These are phyloP conservation scores for Rhizopogon roseolus DNA, from an alignment of 768 basidiomycete species.

Conservation along the genomic window DNA sequence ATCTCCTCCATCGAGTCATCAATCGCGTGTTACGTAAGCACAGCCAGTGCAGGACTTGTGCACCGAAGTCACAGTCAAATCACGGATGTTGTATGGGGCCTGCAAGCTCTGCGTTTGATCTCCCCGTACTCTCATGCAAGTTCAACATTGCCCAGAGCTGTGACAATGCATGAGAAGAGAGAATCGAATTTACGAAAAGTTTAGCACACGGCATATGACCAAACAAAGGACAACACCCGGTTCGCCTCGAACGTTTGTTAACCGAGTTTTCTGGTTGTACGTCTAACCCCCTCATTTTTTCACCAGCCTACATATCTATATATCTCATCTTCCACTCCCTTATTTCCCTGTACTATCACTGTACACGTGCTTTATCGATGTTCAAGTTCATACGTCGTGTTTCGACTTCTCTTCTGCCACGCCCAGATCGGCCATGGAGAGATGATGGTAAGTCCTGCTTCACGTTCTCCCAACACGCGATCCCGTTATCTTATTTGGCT, in stretches of 20 bases:
- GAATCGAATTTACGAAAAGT: background rate
- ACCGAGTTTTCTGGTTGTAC: background rate
- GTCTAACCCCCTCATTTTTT: background rate
- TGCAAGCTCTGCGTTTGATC: too few relatives aligned
- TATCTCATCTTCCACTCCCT: background rate
- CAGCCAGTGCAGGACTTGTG: background rate
- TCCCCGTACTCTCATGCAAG: too few relatives aligned
- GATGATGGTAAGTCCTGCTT: conserved; percentile 58
- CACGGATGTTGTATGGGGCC: too few relatives aligned
- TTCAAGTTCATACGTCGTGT: conserved; percentile 69
- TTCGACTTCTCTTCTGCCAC: conserved; percentile 63
- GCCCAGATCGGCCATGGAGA: conserved; percentile 71
- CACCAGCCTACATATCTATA: background rate
- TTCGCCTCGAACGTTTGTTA: background rate
- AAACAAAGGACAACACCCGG: conserved; percentile 23
- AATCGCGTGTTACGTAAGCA: conserved; percentile 5
- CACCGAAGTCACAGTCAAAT: background rate
- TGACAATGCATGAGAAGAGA: background rate
- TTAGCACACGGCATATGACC: background rate
- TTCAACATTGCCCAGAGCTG: background rate
- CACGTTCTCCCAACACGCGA: conserved; percentile 4
- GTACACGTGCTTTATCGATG: conserved; percentile 29
- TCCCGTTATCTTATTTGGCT: conserved; percentile 4
- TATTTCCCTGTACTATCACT: background rate
- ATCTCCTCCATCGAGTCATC: conserved; percentile 4